phyloP scores from a whole-genome alignment of 257 asterid species.

The Avicennia marina region DNA sequence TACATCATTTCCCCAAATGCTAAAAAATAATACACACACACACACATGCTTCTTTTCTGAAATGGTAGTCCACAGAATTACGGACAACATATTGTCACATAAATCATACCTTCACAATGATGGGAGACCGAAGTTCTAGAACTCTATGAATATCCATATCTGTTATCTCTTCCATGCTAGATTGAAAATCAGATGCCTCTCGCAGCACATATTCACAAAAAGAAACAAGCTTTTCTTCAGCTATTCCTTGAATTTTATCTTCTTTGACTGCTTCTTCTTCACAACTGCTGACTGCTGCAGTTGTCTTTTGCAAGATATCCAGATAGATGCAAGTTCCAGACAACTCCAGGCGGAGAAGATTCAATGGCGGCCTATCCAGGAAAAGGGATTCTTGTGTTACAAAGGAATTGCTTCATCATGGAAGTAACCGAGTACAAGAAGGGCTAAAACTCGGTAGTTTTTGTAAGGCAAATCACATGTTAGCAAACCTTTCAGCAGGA shows the following conservation, averaged over 20 bases:
- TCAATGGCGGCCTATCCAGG: slow-evolving; percentile 74
- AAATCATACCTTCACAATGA: slow-evolving; percentile 74
- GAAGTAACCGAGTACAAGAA: slow-evolving; percentile 21
- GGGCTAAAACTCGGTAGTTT: neutral
- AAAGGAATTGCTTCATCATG: neutral
- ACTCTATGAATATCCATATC: slow-evolving; percentile 82
- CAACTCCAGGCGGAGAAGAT: slow-evolving; percentile 95
- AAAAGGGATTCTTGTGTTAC: slow-evolving; percentile 14
- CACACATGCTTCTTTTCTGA: too few species aligned
- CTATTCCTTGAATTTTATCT: slow-evolving; percentile 62
- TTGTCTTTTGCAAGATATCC: slow-evolving; percentile 84
- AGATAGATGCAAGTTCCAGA: slow-evolving; percentile 91
- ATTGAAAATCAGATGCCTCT: slow-evolving; percentile 89
- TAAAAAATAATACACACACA: too few species aligned
- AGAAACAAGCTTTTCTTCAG: slow-evolving; percentile 79
- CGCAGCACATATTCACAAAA: slow-evolving; percentile 85
- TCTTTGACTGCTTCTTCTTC: slow-evolving; percentile 40
- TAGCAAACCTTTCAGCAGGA: slow-evolving; percentile 71
- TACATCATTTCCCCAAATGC: too few species aligned
- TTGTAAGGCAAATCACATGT: slow-evolving; percentile 8
- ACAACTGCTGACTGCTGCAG: slow-evolving; percentile 33
- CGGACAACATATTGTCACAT: neutral
- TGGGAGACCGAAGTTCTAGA: slow-evolving; percentile 83
- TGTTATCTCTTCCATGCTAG: slow-evolving; percentile 65
- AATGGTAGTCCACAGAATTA: too few species aligned